Evolutionary conservation across 345 rosid genomes (phyloP).

Genomic region (Eucalyptus cladocalyx): DNA sequence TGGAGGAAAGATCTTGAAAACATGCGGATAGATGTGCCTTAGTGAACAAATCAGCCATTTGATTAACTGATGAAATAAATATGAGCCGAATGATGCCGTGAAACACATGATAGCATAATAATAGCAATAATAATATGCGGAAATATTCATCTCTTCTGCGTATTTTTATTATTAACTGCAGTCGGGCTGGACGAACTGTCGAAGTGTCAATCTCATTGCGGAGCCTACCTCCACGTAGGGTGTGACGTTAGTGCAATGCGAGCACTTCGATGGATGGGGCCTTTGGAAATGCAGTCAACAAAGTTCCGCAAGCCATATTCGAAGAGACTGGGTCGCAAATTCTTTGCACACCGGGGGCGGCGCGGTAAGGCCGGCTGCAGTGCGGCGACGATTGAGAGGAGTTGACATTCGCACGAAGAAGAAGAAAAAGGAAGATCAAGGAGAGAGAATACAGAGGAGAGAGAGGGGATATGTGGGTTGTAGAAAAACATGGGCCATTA

Average conservation of each 20-base stretch:
- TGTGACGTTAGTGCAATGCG: not conserved
- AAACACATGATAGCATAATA: not conserved
- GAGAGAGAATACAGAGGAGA: not conserved
- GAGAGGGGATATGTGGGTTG: not conserved
- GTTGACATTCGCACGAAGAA: not conserved
- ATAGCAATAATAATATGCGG: not conserved
- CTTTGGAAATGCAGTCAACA: not conserved
- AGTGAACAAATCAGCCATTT: not conserved
- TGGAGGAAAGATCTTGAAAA: not conserved
- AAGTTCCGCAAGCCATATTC: not conserved
- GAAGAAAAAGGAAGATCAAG: not conserved
- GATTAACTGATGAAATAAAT: not conserved
- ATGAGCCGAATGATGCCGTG: not conserved
- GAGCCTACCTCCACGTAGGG: not conserved
- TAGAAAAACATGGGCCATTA: not conserved
- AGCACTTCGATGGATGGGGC: not conserved
- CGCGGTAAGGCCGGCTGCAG: not conserved
- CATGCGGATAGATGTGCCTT: rapidly evolving
- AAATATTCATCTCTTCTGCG: not conserved
- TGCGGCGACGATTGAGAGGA: not conserved
- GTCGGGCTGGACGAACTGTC: not conserved
- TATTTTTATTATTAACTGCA: not conserved
- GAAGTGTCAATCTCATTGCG: not conserved
- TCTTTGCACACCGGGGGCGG: not conserved
- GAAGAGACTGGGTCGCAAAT: not conserved